These are phyloP conservation scores for Sphagnurus paluster DNA, from an alignment of 1,284 basidiomycete species.

Conservation along the genomic window DNA sequence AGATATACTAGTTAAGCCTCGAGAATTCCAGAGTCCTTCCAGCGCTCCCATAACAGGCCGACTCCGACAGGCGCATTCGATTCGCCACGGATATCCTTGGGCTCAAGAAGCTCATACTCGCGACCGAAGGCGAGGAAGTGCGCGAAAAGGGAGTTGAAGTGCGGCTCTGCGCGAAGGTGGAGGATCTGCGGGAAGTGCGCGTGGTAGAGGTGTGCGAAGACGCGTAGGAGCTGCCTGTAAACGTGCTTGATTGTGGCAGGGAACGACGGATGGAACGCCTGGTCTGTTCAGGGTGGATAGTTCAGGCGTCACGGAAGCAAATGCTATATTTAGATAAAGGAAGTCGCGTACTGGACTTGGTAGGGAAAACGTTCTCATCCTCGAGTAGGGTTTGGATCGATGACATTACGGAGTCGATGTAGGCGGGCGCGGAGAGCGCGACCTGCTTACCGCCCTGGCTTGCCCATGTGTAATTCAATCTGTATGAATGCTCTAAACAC, in stretches of 20 bases:
- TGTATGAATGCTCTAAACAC: slow-evolving; percentile 29
- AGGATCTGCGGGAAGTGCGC: slow-evolving; percentile 92
- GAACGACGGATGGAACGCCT: slow-evolving; percentile 89
- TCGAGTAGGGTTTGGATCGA: slow-evolving; percentile 94
- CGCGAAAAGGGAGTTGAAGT: slow-evolving; percentile 96
- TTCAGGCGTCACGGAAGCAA: background rate
- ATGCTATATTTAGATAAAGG: no score
- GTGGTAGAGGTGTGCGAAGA: slow-evolving; percentile 97
- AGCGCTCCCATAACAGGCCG: slow-evolving; percentile 85
- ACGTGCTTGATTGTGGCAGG: slow-evolving; percentile 93
- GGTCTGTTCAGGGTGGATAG: slow-evolving; percentile 48
- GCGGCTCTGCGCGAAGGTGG: slow-evolving; percentile 91
- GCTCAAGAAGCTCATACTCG: slow-evolving; percentile 88
- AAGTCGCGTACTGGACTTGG: slow-evolving; percentile 90
- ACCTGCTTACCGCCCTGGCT: slow-evolving; percentile 91
- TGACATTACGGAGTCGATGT: slow-evolving; percentile 99
- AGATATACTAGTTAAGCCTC: no score
- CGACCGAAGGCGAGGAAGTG: slow-evolving; percentile 94
- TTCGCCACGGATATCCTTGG: slow-evolving; percentile 84
- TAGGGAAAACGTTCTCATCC: slow-evolving; percentile 95
- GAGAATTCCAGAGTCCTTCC: slow-evolving; percentile 71
- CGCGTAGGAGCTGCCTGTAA: slow-evolving; percentile 94
- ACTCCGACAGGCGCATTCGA: slow-evolving; percentile 63
- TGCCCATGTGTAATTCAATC: slow-evolving; percentile 95
- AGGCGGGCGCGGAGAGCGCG: slow-evolving; percentile 92